Conservation (phyloP, 257 asterid genomes). For the Plantago ovata region DNA sequence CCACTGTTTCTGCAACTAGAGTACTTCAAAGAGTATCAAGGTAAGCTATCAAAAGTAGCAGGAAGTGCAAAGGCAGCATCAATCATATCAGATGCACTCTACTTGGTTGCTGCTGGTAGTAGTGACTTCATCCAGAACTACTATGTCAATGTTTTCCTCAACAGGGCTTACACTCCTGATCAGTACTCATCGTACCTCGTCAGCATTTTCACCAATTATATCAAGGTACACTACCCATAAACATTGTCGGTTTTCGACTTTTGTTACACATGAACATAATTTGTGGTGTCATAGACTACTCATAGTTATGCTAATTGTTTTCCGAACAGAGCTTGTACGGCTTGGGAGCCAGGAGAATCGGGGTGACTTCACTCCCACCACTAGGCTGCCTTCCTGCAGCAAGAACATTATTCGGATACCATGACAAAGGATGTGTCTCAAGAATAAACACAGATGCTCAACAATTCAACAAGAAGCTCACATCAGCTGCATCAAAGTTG, state of each 20-base stretch:
- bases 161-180: constrained; percentile 64
- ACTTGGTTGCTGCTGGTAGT: constrained; percentile 64
- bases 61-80: constrained; percentile 52
- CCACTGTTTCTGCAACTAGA: constrained; percentile 60
- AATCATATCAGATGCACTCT: constrained; percentile 52
- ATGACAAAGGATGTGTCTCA: constrained; percentile 65
- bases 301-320: not conserved
- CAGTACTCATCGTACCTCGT: constrained; percentile 68
- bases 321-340: constrained; percentile 60
- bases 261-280: not conserved
- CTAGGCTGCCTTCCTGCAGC: constrained; percentile 88
- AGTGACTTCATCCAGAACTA: constrained; percentile 89
- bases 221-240: constrained; percentile 41
- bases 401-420: constrained; percentile 74
- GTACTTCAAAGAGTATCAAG: constrained; percentile 69
- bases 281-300: too few relatives aligned
- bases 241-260: not conserved
- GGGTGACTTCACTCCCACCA: constrained; percentile 92
- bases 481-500: constrained; percentile 59
- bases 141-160: constrained; percentile 68
- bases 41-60: constrained; percentile 60
- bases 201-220: constrained; percentile 45
- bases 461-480: constrained; percentile 66
- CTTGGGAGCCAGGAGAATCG: constrained; percentile 83
- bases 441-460: constrained; percentile 68